Evolutionary conservation across 2,329 filamentous ascomycete genomes (phyloP), one percentile per base, ranked within the genome.

Genomic region (Rhexocercosporidium sp.): DNA sequence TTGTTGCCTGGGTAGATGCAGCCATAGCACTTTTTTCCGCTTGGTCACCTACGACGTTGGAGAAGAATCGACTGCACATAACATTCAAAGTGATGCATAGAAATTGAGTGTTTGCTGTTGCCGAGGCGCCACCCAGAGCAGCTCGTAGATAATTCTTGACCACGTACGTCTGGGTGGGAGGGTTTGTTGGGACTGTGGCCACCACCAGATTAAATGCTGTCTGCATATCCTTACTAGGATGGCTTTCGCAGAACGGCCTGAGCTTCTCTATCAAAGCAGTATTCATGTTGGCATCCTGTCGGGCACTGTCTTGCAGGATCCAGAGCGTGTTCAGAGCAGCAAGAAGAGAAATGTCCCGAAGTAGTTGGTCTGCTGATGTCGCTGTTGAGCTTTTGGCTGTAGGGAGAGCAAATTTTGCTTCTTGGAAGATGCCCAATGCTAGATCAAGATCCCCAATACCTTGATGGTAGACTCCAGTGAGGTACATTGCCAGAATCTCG

Each of bases 21-120:
- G 92, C 91, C 70, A 86, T 85, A 4, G 91, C 90, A 75, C 90
- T 92, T 80, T 94, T 94, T 67, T 92, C 84, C 0, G 91, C 90
- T 77, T 94, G 92, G 66, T 92, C 90, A 59, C 93, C 93, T 94
- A 97, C 75, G 4, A 76, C 72, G 59, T 73, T 73, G 6, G 66
- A 66, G 64, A 78, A 78, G 63, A 97, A 91, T 61, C 89, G 87
- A 75, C 86, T 89, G 62, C 92, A 91, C 91, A 97, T 96, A 71
- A 96, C 90, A 72, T 90, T 94, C 67, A 97, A 86, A 6, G 91
- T 90, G 70, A 97, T 91, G 57, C 90, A 90, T n/a, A 94, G 85
- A 63, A 94, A 90, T 71, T 96, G 92, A 34, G 88, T 88, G 77
- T 97, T 97, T 64, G 84, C 84, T 9, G 91, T 89, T 8, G 83